A percentile compares a stretch with the other conserved stretches of the same genome.
Conservation (phyloP, 805 yeast genomes). For the Candida patagonica region DNA sequence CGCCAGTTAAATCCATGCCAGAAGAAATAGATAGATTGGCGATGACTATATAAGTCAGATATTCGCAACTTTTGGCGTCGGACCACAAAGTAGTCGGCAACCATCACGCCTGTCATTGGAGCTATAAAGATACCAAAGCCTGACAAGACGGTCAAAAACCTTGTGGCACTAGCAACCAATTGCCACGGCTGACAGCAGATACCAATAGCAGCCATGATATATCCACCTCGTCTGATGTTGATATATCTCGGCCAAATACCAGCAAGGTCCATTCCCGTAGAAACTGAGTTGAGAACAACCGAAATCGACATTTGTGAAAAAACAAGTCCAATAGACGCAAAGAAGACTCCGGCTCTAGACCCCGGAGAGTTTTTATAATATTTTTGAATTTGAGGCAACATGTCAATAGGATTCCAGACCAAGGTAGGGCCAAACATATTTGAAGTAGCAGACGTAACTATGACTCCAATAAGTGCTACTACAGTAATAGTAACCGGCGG, state of each 20-base stretch:
- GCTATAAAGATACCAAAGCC: slow-evolving; percentile 32
- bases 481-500: slow-evolving; percentile 33
- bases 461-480: slow-evolving; percentile 39
- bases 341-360: slow-evolving; percentile 46
- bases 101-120: slow-evolving; percentile 32
- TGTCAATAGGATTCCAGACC: slow-evolving; percentile 41
- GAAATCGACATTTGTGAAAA: slow-evolving; percentile 10
- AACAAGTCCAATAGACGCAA: slow-evolving; percentile 24
- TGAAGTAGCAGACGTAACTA: slow-evolving; percentile 37
- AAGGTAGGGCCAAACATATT: slow-evolving; percentile 32
- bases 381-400: slow-evolving; percentile 34
- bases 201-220: slow-evolving; percentile 29
- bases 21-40: slow-evolving; percentile 35
- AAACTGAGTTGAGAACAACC: slow-evolving; percentile 32
- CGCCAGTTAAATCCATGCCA: slow-evolving; percentile 37
- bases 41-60: slow-evolving; percentile 31
- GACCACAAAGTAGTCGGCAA: slow-evolving; percentile 33
- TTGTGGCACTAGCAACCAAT: slow-evolving; percentile 29
- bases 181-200: slow-evolving; percentile 35
- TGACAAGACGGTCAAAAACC: slow-evolving; percentile 30
- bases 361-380: slow-evolving; percentile 28
- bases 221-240: slow-evolving; percentile 38
- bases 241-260: slow-evolving; percentile 37
- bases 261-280: slow-evolving; percentile 43
- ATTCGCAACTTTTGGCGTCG: slow-evolving; percentile 34